Evolutionary conservation across 768 basidiomycete species (phyloP).

Genomic region (Aureoboletus auriporus): DNA sequence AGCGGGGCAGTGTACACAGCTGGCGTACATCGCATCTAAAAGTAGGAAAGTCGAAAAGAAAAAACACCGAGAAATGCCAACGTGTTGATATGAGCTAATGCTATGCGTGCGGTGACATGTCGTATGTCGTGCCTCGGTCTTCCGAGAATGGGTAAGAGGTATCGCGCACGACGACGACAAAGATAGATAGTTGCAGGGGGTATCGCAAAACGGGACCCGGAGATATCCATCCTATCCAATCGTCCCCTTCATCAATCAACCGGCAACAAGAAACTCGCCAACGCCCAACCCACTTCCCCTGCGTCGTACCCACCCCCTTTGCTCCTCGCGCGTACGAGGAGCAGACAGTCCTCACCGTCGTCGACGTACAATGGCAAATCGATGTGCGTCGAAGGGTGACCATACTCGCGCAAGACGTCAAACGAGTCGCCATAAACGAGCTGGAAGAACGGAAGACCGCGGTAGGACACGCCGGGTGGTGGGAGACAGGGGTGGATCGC

Average conservation of each 20-base stretch:
- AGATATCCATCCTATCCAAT: too few species aligned
- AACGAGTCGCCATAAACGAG: constrained; percentile 60
- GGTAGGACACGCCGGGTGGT: constrained; percentile 60
- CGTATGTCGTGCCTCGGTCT: too few species aligned
- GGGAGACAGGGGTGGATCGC: constrained; percentile 69
- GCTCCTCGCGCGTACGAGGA: constrained; percentile 56
- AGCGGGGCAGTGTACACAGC: too few species aligned
- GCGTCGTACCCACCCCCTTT: constrained; percentile 22
- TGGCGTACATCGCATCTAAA: too few species aligned
- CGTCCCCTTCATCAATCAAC: constrained; percentile 30
- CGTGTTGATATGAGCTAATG: too few species aligned
- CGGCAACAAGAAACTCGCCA: constrained; percentile 78
- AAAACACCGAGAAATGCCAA: too few species aligned
- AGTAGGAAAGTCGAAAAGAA: too few species aligned
- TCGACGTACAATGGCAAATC: constrained; percentile 77
- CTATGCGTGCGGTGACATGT: too few species aligned
- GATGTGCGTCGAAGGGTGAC: constrained; percentile 71
- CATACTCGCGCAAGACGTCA: constrained; percentile 69
- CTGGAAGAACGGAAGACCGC: constrained; percentile 72
- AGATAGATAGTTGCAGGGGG: too few species aligned
- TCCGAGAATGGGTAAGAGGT: too few species aligned
- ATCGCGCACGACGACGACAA: too few species aligned
- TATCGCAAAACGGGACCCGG: too few species aligned
- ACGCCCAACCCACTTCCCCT: constrained; percentile 69
- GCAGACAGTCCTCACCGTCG: constrained; percentile 70